Base-by-base conservation (phyloP, 768 basidiomycete genomes). In the Psilocybe cyanescens region DNA sequence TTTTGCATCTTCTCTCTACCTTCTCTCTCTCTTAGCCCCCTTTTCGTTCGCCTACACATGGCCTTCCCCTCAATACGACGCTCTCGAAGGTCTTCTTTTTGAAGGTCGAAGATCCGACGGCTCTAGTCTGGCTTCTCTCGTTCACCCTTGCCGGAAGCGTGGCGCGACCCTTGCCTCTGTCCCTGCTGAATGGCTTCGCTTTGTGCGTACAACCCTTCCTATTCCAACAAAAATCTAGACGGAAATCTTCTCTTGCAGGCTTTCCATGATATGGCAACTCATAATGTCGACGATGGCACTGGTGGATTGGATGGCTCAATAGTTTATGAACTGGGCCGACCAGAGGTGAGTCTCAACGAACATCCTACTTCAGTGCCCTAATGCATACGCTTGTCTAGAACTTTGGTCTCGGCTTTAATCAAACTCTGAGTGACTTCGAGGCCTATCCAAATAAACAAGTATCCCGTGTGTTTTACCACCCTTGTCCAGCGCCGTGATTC, bases 301-400 rank as follows among this genome's bases (percentile, higher is more conserved):
- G 83, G 82, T 19, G 83, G 83, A n/a, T 46, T 85, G 56, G 83
- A 85, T 60, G 80, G 79, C 19, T 82, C 81, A 7, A 75, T 85
- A 59, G 77, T 73, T 19, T 83, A 81, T 57, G 83, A 85, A 67
- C 73, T 80, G 17, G 73, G 71, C 50, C 69, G 78, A 50, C 7
- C 70, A 11, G 80, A 80, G 73, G 82, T 82, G 58, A 19, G 76
- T 68, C 33, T 49, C 4, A 16, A 31, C 35, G 45, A 57, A n/a
- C 44, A 11, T 46, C 39, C 31, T 52, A 45, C 30, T 47, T 41
- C 52, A 50, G 28, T 45, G 55, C 24, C 50, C 37, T 31, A 16
- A 5, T 19, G 41, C 54, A 35, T 6, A 8, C 28, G 37, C 14
- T 16, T 28, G 6, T 50, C 55, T 61, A 83, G 83, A 84, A 83